Percentiles rank a stretch among this genome's conserved stretches.
Evolutionary conservation across 768 basidiomycete genomes (phyloP).

Genomic region (Sutorius australiensis): DNA sequence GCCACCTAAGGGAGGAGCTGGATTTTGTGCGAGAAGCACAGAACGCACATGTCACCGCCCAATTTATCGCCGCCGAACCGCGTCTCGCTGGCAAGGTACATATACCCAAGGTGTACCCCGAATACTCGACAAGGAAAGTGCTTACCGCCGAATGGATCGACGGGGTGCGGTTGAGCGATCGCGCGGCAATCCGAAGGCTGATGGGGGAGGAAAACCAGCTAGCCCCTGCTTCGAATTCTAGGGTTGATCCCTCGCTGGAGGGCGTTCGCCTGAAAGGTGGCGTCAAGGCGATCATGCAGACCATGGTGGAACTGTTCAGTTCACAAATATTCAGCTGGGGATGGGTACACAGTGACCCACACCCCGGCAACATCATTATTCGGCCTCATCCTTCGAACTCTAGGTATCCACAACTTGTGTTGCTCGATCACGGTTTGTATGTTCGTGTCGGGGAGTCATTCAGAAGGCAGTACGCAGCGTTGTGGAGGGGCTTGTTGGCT

Average conservation of each 20-base stretch:
- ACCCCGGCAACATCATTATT: slow-evolving; percentile 77
- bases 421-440: slow-evolving; percentile 93
- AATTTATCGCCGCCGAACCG: slow-evolving; percentile 67
- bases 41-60: slow-evolving; percentile 69
- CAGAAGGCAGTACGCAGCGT: slow-evolving; percentile 66
- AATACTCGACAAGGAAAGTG: slow-evolving; percentile 70
- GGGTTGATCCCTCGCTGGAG: slow-evolving; percentile 10
- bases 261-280: slow-evolving; percentile 52
- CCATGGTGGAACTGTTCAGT: slow-evolving; percentile 83
- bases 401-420: slow-evolving; percentile 57
- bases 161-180: slow-evolving; percentile 68
- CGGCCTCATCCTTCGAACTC: slow-evolving; percentile 39
- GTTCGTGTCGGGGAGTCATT: slow-evolving; percentile 67
- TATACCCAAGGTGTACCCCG: slow-evolving; percentile 71
- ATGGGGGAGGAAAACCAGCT: slow-evolving; percentile 48
- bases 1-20: slow-evolving; percentile 79
- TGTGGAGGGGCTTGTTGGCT: slow-evolving; percentile 68
- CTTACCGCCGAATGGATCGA: slow-evolving; percentile 87
- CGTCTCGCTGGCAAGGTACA: slow-evolving; percentile 66
- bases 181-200: slow-evolving; percentile 48
- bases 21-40: slow-evolving; percentile 77
- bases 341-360: slow-evolving; percentile 78
- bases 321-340: slow-evolving; percentile 93
- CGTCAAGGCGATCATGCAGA: slow-evolving; percentile 67
- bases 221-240: background rate